These are phyloP conservation scores for Boletus vermiculosoides DNA, from an alignment of 768 basidiomycete species.

Conservation along the genomic window DNA sequence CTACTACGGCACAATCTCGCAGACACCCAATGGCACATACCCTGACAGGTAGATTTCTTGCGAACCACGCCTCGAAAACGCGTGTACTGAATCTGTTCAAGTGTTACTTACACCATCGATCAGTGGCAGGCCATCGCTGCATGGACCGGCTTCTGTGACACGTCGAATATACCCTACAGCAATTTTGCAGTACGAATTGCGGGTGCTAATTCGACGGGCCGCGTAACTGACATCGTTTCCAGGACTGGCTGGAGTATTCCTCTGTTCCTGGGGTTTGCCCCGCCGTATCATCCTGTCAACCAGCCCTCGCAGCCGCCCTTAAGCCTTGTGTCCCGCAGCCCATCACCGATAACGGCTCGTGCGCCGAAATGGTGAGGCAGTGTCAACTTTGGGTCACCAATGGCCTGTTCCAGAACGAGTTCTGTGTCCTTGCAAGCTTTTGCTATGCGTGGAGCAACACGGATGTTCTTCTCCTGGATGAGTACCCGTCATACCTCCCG, in stretches of 20 bases:
- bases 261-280: constrained; percentile 20
- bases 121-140: constrained; percentile 23
- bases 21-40: constrained; percentile 18
- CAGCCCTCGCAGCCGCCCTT: not conserved
- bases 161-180: constrained; percentile 20
- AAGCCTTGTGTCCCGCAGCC: constrained; percentile 22
- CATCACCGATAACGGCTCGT: constrained; percentile 22
- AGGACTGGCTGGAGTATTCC: constrained; percentile 28
- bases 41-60: constrained; percentile 11
- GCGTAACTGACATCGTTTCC: not conserved
- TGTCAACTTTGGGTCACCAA: constrained; percentile 20
- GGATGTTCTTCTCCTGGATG: constrained; percentile 16
- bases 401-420: constrained; percentile 27
- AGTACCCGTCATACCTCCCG: constrained; percentile 10
- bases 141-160: constrained; percentile 24
- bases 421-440: constrained; percentile 24
- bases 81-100: constrained; percentile 2
- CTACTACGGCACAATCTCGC: constrained; percentile 21
- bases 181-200: constrained; percentile 17
- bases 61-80: not conserved
- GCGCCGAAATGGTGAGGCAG: constrained; percentile 14
- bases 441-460: constrained; percentile 25
- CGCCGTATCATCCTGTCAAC: constrained; percentile 14
- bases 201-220: not conserved
- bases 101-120: constrained; percentile 1